Evolutionary conservation across 2,329 filamentous ascomycete species (phyloP).

Genomic region (Allantophomopsis lycopodina): DNA sequence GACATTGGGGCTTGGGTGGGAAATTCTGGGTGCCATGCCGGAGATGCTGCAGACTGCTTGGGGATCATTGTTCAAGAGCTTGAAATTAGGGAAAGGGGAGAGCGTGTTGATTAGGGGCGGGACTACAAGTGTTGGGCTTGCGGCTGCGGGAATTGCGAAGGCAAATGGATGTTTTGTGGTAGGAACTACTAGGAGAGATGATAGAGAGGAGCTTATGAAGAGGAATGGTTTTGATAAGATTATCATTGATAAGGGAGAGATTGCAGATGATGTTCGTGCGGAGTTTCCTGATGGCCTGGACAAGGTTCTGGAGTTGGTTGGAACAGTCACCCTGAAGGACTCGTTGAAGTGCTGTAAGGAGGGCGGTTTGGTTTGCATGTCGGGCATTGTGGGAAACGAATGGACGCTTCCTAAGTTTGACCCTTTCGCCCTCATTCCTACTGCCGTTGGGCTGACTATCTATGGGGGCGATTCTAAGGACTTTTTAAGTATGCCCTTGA

Average conservation of each 20-base stretch:
- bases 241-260: constrained; percentile 26
- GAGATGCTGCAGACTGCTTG: constrained; percentile 37
- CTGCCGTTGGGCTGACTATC: constrained; percentile 23
- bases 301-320: neutral
- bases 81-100: constrained; percentile 24
- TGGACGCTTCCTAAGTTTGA: constrained; percentile 23
- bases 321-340: constrained; percentile 15
- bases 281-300: constrained; percentile 16
- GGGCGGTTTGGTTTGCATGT: constrained; percentile 24
- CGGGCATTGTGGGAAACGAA: constrained; percentile 27
- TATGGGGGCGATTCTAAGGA: constrained; percentile 24
- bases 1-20: constrained; percentile 22
- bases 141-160: constrained; percentile 29
- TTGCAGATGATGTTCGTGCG: constrained; percentile 20
- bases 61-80: constrained; percentile 23
- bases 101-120: constrained; percentile 31
- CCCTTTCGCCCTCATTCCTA: constrained; percentile 27
- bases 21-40: constrained; percentile 28
- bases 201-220: constrained; percentile 22
- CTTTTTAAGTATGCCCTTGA: constrained; percentile 26
- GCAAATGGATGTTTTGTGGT: constrained; percentile 23
- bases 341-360: constrained; percentile 20
- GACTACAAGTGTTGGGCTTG: constrained; percentile 31
- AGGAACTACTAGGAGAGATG: constrained; percentile 23
- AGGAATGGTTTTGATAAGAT: constrained; percentile 26